Conservation (phyloP, 2,329 filamentous ascomycete genomes). For the Colletotrichum incanum region DNA sequence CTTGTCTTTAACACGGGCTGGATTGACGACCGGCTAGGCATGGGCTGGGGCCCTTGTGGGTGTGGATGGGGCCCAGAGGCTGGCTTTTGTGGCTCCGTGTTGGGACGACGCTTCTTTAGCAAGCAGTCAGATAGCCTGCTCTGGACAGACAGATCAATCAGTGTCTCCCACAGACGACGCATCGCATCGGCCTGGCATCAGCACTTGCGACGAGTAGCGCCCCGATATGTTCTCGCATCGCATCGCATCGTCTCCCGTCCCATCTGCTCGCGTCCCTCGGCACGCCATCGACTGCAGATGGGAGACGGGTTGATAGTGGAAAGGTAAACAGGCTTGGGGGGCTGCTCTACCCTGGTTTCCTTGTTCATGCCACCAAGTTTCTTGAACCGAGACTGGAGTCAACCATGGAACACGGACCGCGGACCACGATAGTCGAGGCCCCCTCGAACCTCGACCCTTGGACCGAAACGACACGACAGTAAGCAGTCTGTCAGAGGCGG, state of each 20-base stretch:
- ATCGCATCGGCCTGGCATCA: slow-evolving; percentile 40
- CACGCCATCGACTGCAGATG: neutral
- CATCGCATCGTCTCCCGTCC: slow-evolving; percentile 17
- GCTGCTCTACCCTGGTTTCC: slow-evolving; percentile 14
- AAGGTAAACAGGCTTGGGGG: slow-evolving; percentile 12
- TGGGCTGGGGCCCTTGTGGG: slow-evolving; percentile 25
- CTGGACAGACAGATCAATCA: slow-evolving; percentile 23
- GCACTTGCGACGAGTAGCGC: slow-evolving; percentile 41
- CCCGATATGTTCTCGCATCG: slow-evolving; percentile 25
- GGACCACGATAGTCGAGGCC: slow-evolving; percentile 30
- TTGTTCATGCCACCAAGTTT: slow-evolving; percentile 8
- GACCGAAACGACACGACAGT: slow-evolving; percentile 26
- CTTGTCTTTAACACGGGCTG: slow-evolving; percentile 39
- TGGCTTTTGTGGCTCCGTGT: slow-evolving; percentile 41
- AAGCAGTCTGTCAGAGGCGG: slow-evolving; percentile 35
- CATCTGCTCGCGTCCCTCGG: neutral
- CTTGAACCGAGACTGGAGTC: slow-evolving; percentile 18
- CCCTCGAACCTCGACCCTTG: slow-evolving; percentile 37
- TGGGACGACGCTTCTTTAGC: slow-evolving; percentile 43
- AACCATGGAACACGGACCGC: slow-evolving; percentile 25
- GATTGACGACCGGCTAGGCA: slow-evolving; percentile 26
- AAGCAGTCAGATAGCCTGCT: slow-evolving; percentile 22
- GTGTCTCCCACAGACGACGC: slow-evolving; percentile 10
- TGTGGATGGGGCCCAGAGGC: slow-evolving; percentile 38
- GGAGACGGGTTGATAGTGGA: slow-evolving; percentile 7